phyloP scores from a whole-genome alignment of 2,329 filamentous ascomycete genomes.

The Neofusicoccum ribis region DNA sequence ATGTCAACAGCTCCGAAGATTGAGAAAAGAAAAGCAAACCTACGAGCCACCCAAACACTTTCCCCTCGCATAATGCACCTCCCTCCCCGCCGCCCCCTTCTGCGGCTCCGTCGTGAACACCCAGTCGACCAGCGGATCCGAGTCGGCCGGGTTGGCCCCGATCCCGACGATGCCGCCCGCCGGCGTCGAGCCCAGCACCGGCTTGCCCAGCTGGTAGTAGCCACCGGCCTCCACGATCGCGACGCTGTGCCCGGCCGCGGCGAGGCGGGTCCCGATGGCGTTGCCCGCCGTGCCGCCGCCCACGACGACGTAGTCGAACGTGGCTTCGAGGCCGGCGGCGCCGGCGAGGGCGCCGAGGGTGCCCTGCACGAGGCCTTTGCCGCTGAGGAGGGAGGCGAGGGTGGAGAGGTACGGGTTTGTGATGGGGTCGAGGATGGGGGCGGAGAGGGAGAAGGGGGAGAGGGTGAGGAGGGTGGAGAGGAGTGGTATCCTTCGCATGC shows the following conservation, averaged over 20 bases:
- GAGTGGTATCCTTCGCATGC: too few relatives aligned
- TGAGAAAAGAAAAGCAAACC: conserved; percentile 25
- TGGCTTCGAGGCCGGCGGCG: neutral
- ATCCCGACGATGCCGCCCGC: conserved; percentile 28
- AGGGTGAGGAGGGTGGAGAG: too few relatives aligned
- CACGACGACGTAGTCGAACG: conserved; percentile 19
- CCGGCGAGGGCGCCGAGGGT: neutral
- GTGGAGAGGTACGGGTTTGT: neutral
- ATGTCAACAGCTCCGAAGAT: conserved; percentile 24
- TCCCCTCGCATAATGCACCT: conserved; percentile 31
- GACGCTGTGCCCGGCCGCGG: conserved; percentile 24
- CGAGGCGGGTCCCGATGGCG: conserved; percentile 26
- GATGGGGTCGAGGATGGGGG: neutral
- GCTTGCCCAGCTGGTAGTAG: conserved; percentile 31
- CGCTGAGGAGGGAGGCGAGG: conserved; percentile 21
- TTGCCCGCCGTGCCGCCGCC: conserved; percentile 26
- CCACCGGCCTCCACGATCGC: conserved; percentile 37
- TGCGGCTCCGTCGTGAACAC: conserved; percentile 29
- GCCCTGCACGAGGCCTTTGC: conserved; percentile 7
- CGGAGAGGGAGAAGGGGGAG: too few relatives aligned
- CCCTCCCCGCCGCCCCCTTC: conserved; percentile 22
- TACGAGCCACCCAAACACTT: conserved; percentile 32
- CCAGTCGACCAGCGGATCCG: conserved; percentile 33
- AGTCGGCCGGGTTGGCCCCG: conserved; percentile 25
- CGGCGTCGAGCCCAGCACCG: conserved; percentile 27